Evolutionary conservation across 495 filamentous ascomycete species (phyloP), one percentile per base, ranked within the genome.

Genomic region (Aspergillus ellipticus): DNA sequence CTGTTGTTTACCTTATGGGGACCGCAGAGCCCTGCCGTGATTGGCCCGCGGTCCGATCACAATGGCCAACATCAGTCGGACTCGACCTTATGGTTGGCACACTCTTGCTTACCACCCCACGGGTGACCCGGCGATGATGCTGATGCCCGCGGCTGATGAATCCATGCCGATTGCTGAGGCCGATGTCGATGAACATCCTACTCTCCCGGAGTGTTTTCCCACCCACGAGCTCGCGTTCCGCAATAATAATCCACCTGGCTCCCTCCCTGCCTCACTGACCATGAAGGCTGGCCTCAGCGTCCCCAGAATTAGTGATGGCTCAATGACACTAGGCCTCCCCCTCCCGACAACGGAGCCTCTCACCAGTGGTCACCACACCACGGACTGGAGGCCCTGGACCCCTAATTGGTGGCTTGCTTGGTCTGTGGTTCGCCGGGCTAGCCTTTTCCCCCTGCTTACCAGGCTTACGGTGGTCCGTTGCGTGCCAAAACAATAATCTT

Each of bases 361-460:
- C 45, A 16, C n/a, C n/a, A n/a, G n/a, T n/a, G n/a, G n/a, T n/a
- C n/a, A n/a, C 24, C 16, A 24, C 45, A 28, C 24, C 24, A 28
- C 24, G 24, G 24, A 3, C 24, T 28, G 24, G 7, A 7, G 7
- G 24, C 24, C 3, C 24, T 28, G 22, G 28, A 24, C 11, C 19
- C 22, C 13, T 6, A 47, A 21, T n/a, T 47, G 22, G 45, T 47
- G 45, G 45, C 45, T 26, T 21, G 22, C 45, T 28, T 28, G 45
- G 45, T 2, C 24, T 29, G 45, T 48, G 45, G 45, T 21, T 48
- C 28, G 16, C 45, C 28, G 22, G 45, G 8, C 45, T 48, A 48
- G 45, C 21, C 45, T 48, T 52, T 26, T 45, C 35, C 42, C 22
- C 56, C 41, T 49, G 50, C 33, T 41, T 53, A 39, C n/a, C 49